Evolutionary conservation across 257 asterid genomes (phyloP).

Genomic region (Rhazya stricta): DNA sequence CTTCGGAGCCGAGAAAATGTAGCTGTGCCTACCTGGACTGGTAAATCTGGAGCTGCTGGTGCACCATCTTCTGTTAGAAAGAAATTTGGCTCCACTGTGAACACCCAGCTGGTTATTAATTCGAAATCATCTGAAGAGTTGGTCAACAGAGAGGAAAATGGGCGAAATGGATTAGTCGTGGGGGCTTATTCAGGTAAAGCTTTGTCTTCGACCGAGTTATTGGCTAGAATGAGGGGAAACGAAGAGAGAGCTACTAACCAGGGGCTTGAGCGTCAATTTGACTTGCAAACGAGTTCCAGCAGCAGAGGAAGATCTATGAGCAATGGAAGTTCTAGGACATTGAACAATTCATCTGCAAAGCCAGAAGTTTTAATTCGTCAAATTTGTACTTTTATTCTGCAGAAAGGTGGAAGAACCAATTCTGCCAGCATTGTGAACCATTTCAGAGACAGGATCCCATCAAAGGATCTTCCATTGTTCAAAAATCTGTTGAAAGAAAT

Average conservation of each 20-base stretch:
- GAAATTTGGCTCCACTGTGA: conserved; percentile 75
- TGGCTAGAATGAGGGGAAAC: conserved; percentile 66
- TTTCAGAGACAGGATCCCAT: conserved; percentile 70
- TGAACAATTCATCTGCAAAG: conserved; percentile 36
- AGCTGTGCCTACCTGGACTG: conserved; percentile 93
- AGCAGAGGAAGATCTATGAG: conserved; percentile 30
- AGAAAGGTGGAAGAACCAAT: conserved; percentile 61
- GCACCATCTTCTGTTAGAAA: conserved; percentile 66
- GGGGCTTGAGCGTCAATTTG: conserved; percentile 72
- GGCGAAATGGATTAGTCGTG: conserved; percentile 44
- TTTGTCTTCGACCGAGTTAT: conserved; percentile 70
- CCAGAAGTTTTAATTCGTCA: conserved; percentile 90
- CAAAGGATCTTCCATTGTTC: conserved; percentile 77
- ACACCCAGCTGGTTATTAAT: conserved; percentile 38
- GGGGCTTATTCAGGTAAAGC: conserved; percentile 85
- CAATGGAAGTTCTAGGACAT: conserved; percentile 33
- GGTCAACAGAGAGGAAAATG: conserved; percentile 22
- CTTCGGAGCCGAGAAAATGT: conserved; percentile 76
- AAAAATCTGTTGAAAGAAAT: conserved; percentile 89
- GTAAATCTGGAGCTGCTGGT: conserved; percentile 91
- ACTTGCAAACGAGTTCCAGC: conserved; percentile 33
- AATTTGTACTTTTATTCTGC: conserved; percentile 80
- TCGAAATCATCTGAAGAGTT: conserved; percentile 40
- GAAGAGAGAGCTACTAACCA: conserved; percentile 58
- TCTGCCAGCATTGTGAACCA: conserved; percentile 72